phyloP scores from a whole-genome alignment of 2,329 filamentous ascomycete species.

The Blumeria graminis region DNA sequence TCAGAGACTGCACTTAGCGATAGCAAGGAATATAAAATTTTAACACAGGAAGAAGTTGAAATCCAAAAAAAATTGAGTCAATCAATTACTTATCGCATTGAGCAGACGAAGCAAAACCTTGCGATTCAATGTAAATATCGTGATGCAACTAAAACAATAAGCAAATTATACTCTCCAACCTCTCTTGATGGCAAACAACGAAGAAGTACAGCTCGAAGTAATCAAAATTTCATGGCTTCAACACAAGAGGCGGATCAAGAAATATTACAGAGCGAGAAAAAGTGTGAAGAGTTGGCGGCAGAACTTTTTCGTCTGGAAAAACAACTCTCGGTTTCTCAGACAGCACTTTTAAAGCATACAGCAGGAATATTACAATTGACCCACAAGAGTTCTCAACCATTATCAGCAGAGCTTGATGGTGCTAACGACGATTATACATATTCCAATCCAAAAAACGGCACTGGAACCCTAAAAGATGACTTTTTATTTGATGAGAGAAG shows the following conservation, averaged over 20 bases:
- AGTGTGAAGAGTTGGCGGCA: constrained; percentile 62
- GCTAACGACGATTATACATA: constrained; percentile 55
- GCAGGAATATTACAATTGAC: constrained; percentile 80
- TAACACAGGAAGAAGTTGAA: constrained; percentile 83
- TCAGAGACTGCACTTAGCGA: constrained; percentile 85
- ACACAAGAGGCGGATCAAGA: constrained; percentile 42
- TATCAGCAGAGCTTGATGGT: constrained; percentile 36
- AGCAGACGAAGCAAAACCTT: constrained; percentile 59
- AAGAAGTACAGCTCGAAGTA: constrained; percentile 22
- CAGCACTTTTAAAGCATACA: constrained; percentile 64
- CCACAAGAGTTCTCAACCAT: constrained; percentile 42
- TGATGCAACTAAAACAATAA: constrained; percentile 74
- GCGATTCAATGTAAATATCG: constrained; percentile 81
- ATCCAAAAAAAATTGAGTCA: constrained; percentile 69
- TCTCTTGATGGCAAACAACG: constrained; percentile 19
- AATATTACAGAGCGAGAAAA: constrained; percentile 46
- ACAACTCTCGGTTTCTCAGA: constrained; percentile 48
- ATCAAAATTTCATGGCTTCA: too few species aligned
- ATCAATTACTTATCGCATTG: constrained; percentile 49
- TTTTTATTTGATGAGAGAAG: constrained; percentile 55
- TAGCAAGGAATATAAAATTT: constrained; percentile 59
- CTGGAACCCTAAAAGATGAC: constrained; percentile 28
- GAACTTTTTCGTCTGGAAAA: constrained; percentile 65
- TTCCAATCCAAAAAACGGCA: constrained; percentile 33
- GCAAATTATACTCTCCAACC: constrained; percentile 47